Base-by-base conservation (phyloP, 495 filamentous ascomycete species). In the Lasiosphaeria miniovina region DNA sequence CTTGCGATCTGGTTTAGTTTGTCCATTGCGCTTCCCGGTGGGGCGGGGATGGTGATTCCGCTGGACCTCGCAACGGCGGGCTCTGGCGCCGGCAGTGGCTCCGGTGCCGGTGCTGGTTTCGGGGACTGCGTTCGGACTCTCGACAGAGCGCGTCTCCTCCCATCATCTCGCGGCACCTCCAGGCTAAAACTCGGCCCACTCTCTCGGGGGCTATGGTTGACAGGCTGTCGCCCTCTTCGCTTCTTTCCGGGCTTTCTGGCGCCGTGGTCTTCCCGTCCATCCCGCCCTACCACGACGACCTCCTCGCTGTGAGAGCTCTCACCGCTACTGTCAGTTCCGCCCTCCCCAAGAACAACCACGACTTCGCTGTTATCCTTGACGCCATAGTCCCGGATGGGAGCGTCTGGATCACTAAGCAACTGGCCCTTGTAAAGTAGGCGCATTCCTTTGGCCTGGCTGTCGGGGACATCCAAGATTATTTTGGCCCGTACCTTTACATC, bases 401-500 rank as follows among this genome's bases (percentile, higher is more conserved):
- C 72, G 7, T 75, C 63, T 63, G 86, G 80, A 60, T 92, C 84
- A 67, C 86, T 88, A 43, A 96, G 72, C 15, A 86, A 80, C 59
- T 85, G 86, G 9, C 92, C 92, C 71, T 93, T 93, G 79, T 93
- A 95, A 51, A 92, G 80, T 68, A 96, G 71, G 64, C 86, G 88
- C 62, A 96, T 73, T 7, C 82, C 72, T 48, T 57, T 66, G 35
- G 64, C 68, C 9, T 82, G 77, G n/a, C 83, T 78, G 58, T 86
- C 80, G 6, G 77, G 73, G 12, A 88, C 75, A 33, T 82, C 81
- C 62, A 88, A 79, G 57, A 87, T 78, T 56, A 84, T 74, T 24
- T 84, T 87, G 9, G 86, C 89, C 6, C 82, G 81, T 36, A 83
- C 76, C 33, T 86, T 78, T 38, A 96, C 75, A 55, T 88, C 85